These are phyloP conservation scores for Phialocephala sp. DNA, from an alignment of 2,329 filamentous ascomycete species.

Conservation along the genomic window DNA sequence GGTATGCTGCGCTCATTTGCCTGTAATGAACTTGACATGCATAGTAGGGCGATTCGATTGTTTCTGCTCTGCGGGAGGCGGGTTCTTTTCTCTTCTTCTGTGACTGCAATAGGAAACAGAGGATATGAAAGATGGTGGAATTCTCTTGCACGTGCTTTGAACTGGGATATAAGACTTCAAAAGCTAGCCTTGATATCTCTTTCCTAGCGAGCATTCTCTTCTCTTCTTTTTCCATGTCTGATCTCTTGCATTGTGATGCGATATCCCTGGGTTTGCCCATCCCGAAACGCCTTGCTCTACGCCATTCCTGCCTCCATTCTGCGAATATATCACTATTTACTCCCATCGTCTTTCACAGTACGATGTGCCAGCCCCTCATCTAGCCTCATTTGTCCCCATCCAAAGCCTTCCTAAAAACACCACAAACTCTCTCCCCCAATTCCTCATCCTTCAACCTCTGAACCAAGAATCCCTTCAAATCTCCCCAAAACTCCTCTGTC, in stretches of 20 bases:
- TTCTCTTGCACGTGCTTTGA: constrained; percentile 18
- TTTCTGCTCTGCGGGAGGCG: constrained; percentile 11
- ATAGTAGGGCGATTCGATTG: constrained; percentile 30
- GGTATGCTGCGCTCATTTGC: constrained; percentile 36
- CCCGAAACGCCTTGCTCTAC: constrained; percentile 35
- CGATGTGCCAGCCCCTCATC: not conserved
- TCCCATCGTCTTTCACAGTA: not conserved
- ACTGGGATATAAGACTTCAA: constrained; percentile 36
- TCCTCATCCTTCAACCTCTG: constrained; percentile 77
- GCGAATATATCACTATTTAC: not conserved
- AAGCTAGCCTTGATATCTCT: constrained; percentile 30
- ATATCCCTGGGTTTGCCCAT: not conserved
- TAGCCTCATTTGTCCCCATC: constrained; percentile 19
- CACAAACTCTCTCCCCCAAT: constrained; percentile 66
- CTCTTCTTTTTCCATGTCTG: constrained; percentile 7
- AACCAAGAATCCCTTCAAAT: constrained; percentile 80
- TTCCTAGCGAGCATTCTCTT: constrained; percentile 9
- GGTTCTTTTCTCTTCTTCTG: constrained; percentile 23
- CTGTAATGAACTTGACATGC: constrained; percentile 33
- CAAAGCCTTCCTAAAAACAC: constrained; percentile 70
- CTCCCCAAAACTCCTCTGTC: constrained; percentile 82
- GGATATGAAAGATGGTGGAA: constrained; percentile 10
- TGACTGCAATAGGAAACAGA: not conserved
- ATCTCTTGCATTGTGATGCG: not conserved
- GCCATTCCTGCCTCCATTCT: not conserved